Evolutionary conservation across 2,329 filamentous ascomycete genomes (phyloP), one percentile per base, ranked within the genome.

Genomic region (Ceratocystiopsis minuta): DNA sequence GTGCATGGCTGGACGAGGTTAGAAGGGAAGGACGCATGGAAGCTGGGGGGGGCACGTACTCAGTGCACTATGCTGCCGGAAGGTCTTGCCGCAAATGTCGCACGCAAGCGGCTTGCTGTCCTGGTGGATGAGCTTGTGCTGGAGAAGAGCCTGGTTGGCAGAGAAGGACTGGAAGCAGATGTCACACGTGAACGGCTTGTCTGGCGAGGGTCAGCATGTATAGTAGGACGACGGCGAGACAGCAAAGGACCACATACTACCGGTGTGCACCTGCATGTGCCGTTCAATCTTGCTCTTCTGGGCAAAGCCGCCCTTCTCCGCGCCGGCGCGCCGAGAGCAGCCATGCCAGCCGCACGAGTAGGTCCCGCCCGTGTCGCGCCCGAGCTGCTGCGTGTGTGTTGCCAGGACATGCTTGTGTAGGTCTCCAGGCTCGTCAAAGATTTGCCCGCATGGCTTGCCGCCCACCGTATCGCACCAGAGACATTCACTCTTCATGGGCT

Each of bases 61-160:
- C 17, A 78, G 59, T 17, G 76, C 75, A 47, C 73, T 78, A 48
- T 79, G 75, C 47, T 80, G 75, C 41, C 77, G 74, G 51, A 81
- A 81, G 0, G 63, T 60, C 52, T 74, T 75, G 17, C 55, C 57
- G 48, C 75, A 78, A 33, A 63, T 64, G 4, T 54, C 51, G 53
- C 78, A 82, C 35, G 64, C 58, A 57, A 73, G 77, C 20, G 77
- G 76, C 47, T 72, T 77, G 46, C 73, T 68, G 34, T 75, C 72
- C 0, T 75, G 77, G 51, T 83, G 78, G 2, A 71, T 78, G 16
- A 75, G 68, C 53, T 72, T 64, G 50, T 83, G 78, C 53, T 80
- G 77, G 36, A 73, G 69, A 7, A 81, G 64, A 1, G 78, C 73
- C 54, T 81, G 77, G 49, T 75, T 72, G 2, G 76, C 76, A 1